Conservation (phyloP, 228 moss, liverwort and hornwort genomes). For the Sphagnum fallax region DNA sequence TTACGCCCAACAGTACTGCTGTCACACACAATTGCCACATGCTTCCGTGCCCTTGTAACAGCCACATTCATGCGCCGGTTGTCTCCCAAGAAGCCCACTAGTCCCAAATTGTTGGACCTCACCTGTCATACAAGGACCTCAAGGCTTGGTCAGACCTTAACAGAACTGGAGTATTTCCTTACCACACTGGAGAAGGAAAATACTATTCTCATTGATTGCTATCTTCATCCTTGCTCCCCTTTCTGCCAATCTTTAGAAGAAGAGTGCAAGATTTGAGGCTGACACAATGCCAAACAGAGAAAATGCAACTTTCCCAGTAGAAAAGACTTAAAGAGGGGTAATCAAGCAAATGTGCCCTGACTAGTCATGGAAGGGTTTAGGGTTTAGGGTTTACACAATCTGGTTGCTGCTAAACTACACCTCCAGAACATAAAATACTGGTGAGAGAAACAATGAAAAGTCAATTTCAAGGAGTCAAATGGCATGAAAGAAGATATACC, state of each 20-base stretch:
- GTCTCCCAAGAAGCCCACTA: slow-evolving; percentile 89
- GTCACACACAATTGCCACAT: slow-evolving; percentile 84
- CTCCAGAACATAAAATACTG: too few species aligned
- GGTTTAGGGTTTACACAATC: too few species aligned
- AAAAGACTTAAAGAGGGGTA: too few species aligned
- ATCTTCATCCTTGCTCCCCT: background rate
- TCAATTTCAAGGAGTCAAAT: too few species aligned
- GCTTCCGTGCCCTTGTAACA: slow-evolving; percentile 83
- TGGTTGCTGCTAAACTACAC: too few species aligned
- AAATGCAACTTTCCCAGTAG: too few species aligned
- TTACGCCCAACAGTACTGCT: slow-evolving; percentile 84
- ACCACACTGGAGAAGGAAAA: background rate
- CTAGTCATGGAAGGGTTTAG: too few species aligned
- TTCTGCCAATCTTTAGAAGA: background rate
- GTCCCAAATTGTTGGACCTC: slow-evolving; percentile 85
- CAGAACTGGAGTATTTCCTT: background rate
- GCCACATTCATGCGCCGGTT: slow-evolving; percentile 96
- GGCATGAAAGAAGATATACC: slow-evolving; percentile 28
- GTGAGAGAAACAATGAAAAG: too few species aligned
- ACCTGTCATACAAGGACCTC: slow-evolving; percentile 39
- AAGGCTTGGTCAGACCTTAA: background rate
- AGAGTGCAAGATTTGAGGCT: too few species aligned
- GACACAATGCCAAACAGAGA: too few species aligned
- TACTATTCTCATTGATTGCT: background rate
- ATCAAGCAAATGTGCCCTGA: too few species aligned